Evolutionary conservation across 139 green algal genomes (phyloP).

Genomic region (Ostreobium quekettii): DNA sequence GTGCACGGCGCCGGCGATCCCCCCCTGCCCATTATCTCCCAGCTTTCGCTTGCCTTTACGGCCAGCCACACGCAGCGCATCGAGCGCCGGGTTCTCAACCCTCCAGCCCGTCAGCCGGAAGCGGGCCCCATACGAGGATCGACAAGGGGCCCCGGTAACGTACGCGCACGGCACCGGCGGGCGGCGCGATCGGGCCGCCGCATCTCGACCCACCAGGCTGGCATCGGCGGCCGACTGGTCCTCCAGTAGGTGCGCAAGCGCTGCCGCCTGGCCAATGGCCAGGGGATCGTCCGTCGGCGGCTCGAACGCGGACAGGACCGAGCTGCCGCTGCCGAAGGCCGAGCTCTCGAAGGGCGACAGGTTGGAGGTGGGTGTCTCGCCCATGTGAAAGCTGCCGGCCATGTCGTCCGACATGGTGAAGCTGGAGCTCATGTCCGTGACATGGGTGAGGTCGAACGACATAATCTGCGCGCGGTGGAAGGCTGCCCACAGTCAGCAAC

Average conservation of each 20-base stretch:
- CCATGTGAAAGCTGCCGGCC: not conserved
- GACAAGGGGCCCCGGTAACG: too few species aligned
- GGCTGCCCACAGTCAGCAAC: too few species aligned
- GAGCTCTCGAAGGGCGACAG: conserved; percentile 8
- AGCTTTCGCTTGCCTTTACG: too few species aligned
- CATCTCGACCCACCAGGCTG: not conserved
- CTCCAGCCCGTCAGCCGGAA: too few species aligned
- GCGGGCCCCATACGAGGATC: too few species aligned
- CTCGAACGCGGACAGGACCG: conserved; percentile 13
- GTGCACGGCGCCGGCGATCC: too few species aligned
- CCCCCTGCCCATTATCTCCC: too few species aligned
- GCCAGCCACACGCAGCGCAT: too few species aligned
- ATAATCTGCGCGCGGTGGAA: too few species aligned
- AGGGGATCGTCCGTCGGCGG: not conserved
- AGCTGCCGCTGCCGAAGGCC: conserved; percentile 18
- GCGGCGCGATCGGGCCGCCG: not conserved
- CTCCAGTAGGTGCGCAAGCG: not conserved
- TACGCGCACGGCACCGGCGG: too few species aligned
- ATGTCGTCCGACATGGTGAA: not conserved
- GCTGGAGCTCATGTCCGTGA: not conserved
- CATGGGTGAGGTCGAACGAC: not conserved
- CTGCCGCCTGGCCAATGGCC: too few species aligned
- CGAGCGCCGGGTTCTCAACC: too few species aligned
- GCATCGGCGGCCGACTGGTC: not conserved
- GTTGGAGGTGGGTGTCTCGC: not conserved